These are phyloP conservation scores for Phaseolus coccineus DNA, from an alignment of 331 rosid genomes.

Conservation along the genomic window DNA sequence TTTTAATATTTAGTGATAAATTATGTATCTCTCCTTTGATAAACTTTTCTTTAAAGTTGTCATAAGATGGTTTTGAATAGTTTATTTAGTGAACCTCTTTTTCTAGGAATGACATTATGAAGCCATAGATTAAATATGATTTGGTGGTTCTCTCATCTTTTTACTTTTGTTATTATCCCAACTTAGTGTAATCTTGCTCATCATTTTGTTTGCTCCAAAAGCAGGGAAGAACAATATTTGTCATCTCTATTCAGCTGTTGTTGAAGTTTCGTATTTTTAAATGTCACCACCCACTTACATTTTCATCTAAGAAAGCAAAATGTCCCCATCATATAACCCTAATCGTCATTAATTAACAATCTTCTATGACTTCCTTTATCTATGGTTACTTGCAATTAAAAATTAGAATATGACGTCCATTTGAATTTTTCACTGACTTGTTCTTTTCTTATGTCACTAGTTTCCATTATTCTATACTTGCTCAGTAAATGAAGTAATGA, in stretches of 20 bases:
- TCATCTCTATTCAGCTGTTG: not conserved
- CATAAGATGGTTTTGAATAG: no score
- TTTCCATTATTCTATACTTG: not conserved
- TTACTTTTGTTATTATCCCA: constrained; percentile 27
- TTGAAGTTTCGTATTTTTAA: not conserved
- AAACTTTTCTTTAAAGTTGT: no score
- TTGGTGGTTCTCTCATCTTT: constrained; percentile 35
- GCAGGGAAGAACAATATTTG: not conserved
- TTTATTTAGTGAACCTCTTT: not conserved
- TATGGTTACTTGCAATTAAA: not conserved
- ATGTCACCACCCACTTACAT: not conserved
- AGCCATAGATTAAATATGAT: constrained; percentile 31
- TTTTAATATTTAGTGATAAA: no score
- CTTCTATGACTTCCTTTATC: no score
- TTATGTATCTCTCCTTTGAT: no score
- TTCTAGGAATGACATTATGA: constrained; percentile 6
- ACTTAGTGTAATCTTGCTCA: constrained; percentile 22
- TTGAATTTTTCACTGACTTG: not conserved
- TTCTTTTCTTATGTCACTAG: constrained; percentile 12
- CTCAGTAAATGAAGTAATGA: constrained; percentile 35
- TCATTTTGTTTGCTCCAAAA: constrained; percentile 28
- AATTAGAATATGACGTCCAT: not conserved
- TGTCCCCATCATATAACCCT: not conserved
- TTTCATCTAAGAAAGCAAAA: not conserved
- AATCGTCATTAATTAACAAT: no score